Percentiles rank a stretch among this genome's conserved stretches.
Evolutionary conservation across 352 stramenopile species (phyloP).

Genomic region (Peronospora farinosa): DNA sequence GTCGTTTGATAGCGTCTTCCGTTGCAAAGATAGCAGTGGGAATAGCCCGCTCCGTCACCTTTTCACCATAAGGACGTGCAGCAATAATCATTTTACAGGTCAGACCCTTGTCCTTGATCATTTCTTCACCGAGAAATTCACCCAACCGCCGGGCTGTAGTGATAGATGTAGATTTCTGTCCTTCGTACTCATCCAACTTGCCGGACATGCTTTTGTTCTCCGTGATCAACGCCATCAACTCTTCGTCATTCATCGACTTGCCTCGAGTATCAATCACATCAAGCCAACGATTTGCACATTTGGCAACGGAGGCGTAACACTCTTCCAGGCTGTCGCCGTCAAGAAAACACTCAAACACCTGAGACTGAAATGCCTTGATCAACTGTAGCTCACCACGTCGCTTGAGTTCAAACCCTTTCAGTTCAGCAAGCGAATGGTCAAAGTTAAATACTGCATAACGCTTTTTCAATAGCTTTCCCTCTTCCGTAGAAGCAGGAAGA

Average conservation of each 20-base stretch:
- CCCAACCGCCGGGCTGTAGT: constrained; percentile 95
- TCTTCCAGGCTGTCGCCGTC: constrained; percentile 89
- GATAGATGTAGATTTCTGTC: constrained; percentile 96
- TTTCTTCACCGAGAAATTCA: constrained; percentile 97
- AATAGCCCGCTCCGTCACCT: constrained; percentile 96
- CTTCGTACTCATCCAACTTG: constrained; percentile 94
- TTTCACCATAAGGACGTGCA: constrained; percentile 85
- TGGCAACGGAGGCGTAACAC: constrained; percentile 95
- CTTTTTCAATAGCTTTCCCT: constrained; percentile 98
- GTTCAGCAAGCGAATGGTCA: constrained; percentile 65
- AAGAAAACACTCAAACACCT: constrained; percentile 98
- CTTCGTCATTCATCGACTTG: constrained; percentile 92
- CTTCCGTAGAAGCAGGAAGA: constrained; percentile 95
- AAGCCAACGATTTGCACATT: constrained; percentile 97
- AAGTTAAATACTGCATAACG: constrained; percentile 89
- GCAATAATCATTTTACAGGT: constrained; percentile 99
- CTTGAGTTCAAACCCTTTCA: constrained; percentile 98
- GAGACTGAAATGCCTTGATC: constrained; percentile 98
- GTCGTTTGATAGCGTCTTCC: constrained; percentile 90
- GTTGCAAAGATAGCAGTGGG: constrained; percentile 97
- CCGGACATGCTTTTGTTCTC: constrained; percentile 98
- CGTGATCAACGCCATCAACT: constrained; percentile 97
- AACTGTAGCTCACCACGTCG: constrained; percentile 96
- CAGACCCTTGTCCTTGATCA: constrained; percentile 97
- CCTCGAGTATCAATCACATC: constrained; percentile 96